Percentiles rank a stretch among this genome's conserved stretches.
These are phyloP conservation scores for Noccaea caerulescens DNA, from an alignment of 345 rosid species.

Conservation along the genomic window DNA sequence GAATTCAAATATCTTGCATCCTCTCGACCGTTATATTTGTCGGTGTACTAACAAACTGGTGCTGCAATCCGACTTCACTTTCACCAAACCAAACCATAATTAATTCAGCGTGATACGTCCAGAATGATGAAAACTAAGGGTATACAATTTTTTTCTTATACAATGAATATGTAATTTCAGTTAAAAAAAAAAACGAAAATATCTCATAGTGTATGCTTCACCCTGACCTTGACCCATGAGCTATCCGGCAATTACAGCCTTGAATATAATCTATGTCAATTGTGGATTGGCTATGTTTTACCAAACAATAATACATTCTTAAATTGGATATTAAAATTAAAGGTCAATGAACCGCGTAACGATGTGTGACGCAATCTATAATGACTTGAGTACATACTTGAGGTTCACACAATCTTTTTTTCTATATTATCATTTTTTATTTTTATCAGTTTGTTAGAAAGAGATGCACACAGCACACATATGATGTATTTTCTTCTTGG, in stretches of 20 bases:
- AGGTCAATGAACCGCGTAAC: slow-evolving; percentile 29
- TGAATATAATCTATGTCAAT: slow-evolving; percentile 1
- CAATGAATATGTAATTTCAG: too few relatives aligned
- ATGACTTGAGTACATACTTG: slow-evolving; percentile 21
- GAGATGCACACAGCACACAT: not conserved
- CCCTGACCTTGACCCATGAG: not conserved
- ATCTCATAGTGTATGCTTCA: not conserved
- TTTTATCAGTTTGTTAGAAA: slow-evolving; percentile 15
- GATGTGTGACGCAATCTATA: slow-evolving; percentile 20
- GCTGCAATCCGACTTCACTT: too few relatives aligned
- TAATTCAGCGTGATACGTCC: too few relatives aligned
- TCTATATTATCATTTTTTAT: not conserved
- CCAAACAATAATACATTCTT: not conserved
- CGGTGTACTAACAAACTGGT: too few relatives aligned
- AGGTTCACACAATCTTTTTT: not conserved
- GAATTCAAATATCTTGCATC: too few relatives aligned
- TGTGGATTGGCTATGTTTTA: not conserved
- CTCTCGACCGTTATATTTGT: too few relatives aligned
- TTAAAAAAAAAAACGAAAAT: too few relatives aligned
- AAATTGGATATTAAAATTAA: slow-evolving; percentile 13
- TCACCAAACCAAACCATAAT: too few relatives aligned
- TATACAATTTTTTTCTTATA: too few relatives aligned
- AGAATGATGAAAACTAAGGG: too few relatives aligned
- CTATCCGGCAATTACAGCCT: slow-evolving; percentile 24
- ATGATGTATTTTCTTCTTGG: not conserved